Conservation (phyloP, 129 eudicot genomes). For the Saussurea involucrata region DNA sequence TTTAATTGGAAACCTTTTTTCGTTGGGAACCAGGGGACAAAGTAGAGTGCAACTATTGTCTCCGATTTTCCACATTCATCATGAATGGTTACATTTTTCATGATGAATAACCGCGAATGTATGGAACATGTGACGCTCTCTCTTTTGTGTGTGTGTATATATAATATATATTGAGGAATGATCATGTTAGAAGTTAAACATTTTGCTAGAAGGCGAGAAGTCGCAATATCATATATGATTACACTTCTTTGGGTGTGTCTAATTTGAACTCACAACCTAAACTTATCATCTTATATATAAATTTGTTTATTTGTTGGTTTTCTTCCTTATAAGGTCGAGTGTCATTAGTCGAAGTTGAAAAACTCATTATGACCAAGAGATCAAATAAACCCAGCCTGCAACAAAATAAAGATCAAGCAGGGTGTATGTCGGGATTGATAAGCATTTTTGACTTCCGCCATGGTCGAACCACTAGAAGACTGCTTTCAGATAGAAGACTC, state of each 20-base stretch:
- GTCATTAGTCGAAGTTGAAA: background rate
- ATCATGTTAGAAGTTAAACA: too few species aligned
- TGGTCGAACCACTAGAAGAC: constrained; percentile 56
- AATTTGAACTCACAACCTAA: background rate
- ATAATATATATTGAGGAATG: background rate
- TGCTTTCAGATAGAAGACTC: constrained; percentile 58
- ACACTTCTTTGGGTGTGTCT: too few species aligned
- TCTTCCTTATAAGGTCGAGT: constrained; percentile 22
- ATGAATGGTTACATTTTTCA: too few species aligned
- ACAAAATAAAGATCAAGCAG: constrained; percentile 60
- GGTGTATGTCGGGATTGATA: constrained; percentile 84
- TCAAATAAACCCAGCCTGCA: constrained; percentile 47
- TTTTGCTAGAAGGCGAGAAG: too few species aligned
- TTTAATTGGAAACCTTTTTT: background rate
- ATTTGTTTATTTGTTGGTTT: constrained; percentile 10
- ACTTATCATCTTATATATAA: background rate
- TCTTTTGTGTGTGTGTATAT: background rate
- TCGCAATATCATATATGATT: too few species aligned
- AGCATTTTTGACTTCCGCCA: constrained; percentile 76
- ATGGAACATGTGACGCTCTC: too few species aligned
- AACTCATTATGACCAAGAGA: constrained; percentile 63
- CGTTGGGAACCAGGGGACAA: too few species aligned
- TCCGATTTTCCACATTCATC: too few species aligned
- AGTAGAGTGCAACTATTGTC: too few species aligned
- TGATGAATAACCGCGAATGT: too few species aligned